phyloP scores from a whole-genome alignment of 495 filamentous ascomycete species.

The Pseudevernia furfuracea region DNA sequence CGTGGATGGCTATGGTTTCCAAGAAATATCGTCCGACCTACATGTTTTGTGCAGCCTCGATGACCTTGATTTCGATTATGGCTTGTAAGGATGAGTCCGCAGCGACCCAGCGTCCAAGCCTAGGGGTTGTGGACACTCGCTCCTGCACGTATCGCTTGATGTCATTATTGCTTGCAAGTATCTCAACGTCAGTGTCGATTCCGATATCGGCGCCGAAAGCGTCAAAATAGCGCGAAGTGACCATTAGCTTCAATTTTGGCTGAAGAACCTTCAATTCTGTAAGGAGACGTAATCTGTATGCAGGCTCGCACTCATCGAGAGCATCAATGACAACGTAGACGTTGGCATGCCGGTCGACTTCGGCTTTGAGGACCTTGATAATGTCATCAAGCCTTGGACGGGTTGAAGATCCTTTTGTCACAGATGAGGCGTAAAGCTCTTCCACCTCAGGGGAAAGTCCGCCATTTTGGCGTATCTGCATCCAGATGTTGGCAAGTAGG shows the following conservation, averaged over 20 bases:
- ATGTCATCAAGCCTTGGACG: neutral
- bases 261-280: slow-evolving; percentile 5
- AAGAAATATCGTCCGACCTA: neutral
- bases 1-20: neutral
- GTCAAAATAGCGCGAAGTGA: slow-evolving; percentile 6
- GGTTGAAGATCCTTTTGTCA: neutral
- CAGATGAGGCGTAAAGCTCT: slow-evolving; percentile 3
- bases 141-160: neutral
- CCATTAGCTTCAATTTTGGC: neutral
- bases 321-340: slow-evolving; percentile 15
- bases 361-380: neutral
- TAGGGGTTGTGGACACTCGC: neutral
- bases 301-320: slow-evolving; percentile 4
- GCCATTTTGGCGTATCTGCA: neutral
- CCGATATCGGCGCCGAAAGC: neutral
- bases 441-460: neutral
- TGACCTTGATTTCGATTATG: neutral
- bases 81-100: neutral
- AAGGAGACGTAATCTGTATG: neutral
- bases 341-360: neutral
- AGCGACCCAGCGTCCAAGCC: slow-evolving; percentile 2
- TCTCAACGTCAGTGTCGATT: slow-evolving; percentile 1
- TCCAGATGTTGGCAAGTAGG: slow-evolving; percentile 16
- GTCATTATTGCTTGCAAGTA: slow-evolving; percentile 9
- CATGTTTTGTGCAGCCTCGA: slow-evolving; percentile 4